Evolutionary conservation across 2,329 filamentous ascomycete species (phyloP).

Genomic region (Epichloe festucae): DNA sequence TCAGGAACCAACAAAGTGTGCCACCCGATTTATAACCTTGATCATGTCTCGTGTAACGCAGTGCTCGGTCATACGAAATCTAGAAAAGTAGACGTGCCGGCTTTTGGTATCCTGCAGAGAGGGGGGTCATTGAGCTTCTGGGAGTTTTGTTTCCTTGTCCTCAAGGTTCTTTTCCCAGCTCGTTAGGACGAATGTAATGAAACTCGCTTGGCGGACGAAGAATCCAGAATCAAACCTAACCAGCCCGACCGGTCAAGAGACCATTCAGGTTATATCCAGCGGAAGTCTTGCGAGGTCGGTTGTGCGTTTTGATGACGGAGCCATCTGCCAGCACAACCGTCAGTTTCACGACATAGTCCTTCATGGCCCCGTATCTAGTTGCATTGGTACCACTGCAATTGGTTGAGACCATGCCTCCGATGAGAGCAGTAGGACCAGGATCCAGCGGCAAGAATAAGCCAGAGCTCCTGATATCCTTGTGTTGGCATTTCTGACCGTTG

Average conservation of each 20-base stretch:
- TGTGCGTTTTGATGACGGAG: conserved; percentile 50
- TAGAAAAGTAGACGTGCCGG: too few species aligned
- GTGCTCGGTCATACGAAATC: too few species aligned
- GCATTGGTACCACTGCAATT: conserved; percentile 53
- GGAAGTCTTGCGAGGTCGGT: conserved; percentile 53
- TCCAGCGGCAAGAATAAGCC: conserved; percentile 60
- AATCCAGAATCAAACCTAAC: too few species aligned
- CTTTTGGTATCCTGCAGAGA: too few species aligned
- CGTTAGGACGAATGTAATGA: too few species aligned
- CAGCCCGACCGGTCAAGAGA: conserved; percentile 40
- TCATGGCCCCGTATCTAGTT: conserved; percentile 60
- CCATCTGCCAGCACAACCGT: conserved; percentile 61
- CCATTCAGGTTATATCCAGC: conserved; percentile 55
- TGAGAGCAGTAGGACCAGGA: conserved; percentile 46
- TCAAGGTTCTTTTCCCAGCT: too few species aligned
- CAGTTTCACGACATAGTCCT: conserved; percentile 60
- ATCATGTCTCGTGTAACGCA: too few species aligned
- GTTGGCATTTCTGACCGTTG: neutral
- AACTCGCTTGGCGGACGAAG: too few species aligned
- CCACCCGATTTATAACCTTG: too few species aligned
- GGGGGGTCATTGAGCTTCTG: too few species aligned
- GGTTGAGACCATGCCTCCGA: conserved; percentile 52
- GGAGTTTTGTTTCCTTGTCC: too few species aligned
- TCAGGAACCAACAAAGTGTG: too few species aligned
- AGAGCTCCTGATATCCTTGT: conserved; percentile 38